Percentiles rank a stretch among this genome's conserved stretches.
Evolutionary conservation across 176 grass and related monocot species (phyloP).

Genomic region (Elaeis guineensis): DNA sequence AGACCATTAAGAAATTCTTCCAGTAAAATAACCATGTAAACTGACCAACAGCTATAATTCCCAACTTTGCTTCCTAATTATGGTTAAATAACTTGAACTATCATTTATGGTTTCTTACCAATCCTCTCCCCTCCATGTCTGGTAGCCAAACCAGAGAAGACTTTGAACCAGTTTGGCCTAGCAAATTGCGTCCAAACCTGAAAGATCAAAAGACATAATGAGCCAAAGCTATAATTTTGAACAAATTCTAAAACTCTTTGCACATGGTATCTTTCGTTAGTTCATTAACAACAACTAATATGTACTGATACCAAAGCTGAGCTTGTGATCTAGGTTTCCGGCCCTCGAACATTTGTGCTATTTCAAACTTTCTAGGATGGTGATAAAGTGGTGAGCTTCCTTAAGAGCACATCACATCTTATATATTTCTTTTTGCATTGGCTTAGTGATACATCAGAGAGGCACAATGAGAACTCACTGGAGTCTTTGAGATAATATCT

Average conservation of each 20-base stretch:
- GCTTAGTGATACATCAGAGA: background rate
- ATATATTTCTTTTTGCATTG: no score
- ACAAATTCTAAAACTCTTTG: no score
- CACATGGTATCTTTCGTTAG: no score
- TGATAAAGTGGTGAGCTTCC: background rate
- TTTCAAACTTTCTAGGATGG: background rate
- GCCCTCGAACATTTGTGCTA: background rate
- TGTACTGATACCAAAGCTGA: no score
- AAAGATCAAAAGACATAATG: background rate
- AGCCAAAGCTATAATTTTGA: background rate
- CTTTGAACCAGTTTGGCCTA: conserved; percentile 84
- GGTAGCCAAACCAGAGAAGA: conserved; percentile 56
- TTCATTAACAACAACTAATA: no score
- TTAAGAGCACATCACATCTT: background rate
- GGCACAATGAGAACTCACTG: conserved; percentile 22
- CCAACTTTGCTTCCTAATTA: no score
- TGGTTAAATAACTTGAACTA: no score
- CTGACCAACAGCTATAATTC: no score
- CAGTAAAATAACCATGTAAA: no score
- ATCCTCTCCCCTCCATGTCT: conserved; percentile 81
- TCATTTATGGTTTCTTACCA: conserved; percentile 30
- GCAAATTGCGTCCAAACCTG: conserved; percentile 91
- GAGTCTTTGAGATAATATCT: conserved; percentile 65
- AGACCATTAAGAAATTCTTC: no score
- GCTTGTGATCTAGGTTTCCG: background rate